These are phyloP conservation scores for Novymonas esmeraldas DNA, from an alignment of 208 protist genomes.

Conservation along the genomic window DNA sequence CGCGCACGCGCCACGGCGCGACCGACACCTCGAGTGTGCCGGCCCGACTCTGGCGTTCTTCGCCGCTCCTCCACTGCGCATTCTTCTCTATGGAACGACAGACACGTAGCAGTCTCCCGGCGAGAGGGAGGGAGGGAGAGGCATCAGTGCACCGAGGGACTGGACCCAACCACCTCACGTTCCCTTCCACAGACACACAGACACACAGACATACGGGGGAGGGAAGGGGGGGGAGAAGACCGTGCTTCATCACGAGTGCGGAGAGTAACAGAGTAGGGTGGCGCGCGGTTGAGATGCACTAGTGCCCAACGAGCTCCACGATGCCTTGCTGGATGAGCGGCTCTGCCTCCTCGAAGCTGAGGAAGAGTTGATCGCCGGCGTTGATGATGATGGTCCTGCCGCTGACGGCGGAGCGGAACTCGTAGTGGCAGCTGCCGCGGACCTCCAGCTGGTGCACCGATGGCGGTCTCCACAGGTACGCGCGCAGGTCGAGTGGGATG, in stretches of 20 bases:
- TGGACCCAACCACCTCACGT: too few relatives aligned
- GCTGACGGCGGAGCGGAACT: constrained; percentile 75
- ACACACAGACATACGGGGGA: too few relatives aligned
- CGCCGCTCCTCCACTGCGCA: too few relatives aligned
- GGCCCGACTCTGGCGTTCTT: too few relatives aligned
- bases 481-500: constrained; percentile 78
- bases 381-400: constrained; percentile 78
- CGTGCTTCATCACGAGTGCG: too few relatives aligned
- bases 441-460: constrained; percentile 79
- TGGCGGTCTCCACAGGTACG: constrained; percentile 82
- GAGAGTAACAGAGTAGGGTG: too few relatives aligned
- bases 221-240: neutral
- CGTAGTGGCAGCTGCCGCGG: constrained; percentile 65
- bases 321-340: constrained; percentile 78
- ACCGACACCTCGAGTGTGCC: too few relatives aligned
- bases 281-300: too few relatives aligned
- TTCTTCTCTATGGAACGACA: neutral
- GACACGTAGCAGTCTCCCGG: neutral
- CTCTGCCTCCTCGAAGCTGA: constrained; percentile 86
- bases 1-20: too few relatives aligned
- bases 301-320: constrained; percentile 64
- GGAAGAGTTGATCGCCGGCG: constrained; percentile 69
- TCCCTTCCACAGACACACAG: too few relatives aligned
- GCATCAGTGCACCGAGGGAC: too few relatives aligned
- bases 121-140: neutral